Evolutionary conservation across 1,284 basidiomycete species (phyloP), one percentile per base, ranked within the genome.

Genomic region (Malassezia equina): DNA sequence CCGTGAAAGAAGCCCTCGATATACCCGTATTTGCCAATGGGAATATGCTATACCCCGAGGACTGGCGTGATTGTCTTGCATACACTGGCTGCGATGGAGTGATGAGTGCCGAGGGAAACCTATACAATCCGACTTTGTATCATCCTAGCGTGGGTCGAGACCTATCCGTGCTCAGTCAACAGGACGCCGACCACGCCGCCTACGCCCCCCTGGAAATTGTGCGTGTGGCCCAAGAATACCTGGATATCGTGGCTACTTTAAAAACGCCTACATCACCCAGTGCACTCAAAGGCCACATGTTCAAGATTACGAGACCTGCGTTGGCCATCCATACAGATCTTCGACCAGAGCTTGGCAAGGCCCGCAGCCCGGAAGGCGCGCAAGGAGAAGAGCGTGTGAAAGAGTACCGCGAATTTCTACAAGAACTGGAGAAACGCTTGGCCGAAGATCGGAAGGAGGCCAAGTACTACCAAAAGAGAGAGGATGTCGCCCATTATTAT

Each of bases 1-100:
- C 86, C 0, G 88, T 94, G 60, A 91, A 90, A 75, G 75, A 86
- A 64, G 86, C 88, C 0, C 88, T 95, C 27, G 84, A 82, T 1
- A 83, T 96, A 0, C 93, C 93, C 0, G 90, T 96, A 1, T 88
- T 98, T 70, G 91, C 93, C 0, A 98, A 98, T 73, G 93, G 93
- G n/a, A 96, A 96, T 73, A 83, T 96, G 47, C 81, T 96, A 9
- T 90, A 82, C 75, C 81, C 85, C 43, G 80, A 83, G 23, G 90
- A 98, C 73, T 82, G 91, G 47, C 79, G 81, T 40, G 78, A 79
- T 6, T 93, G 90, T 71, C 76, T 98, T 23, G 79, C 80, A 13
- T 80, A 81, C 31, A 98, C 93, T 0, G 86, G 88, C 2, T 86
- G 83, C 3, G 88, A 95, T 66, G 93, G 84, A 0, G 83, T 96